Evolutionary conservation across 75 land plant species (phyloP).

Genomic region (Cryptomeria japonica): DNA sequence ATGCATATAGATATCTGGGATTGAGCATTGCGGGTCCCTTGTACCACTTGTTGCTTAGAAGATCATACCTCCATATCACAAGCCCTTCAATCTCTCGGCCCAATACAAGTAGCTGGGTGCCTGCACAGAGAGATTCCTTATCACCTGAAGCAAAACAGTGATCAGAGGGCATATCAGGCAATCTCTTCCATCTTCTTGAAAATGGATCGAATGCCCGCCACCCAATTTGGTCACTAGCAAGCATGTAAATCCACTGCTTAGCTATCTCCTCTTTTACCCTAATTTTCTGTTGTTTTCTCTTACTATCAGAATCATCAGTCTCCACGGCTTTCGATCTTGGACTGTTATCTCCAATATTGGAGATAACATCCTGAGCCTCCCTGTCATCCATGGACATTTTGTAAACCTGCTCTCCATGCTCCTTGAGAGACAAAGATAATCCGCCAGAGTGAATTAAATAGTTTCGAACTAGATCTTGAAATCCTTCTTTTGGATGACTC

Average conservation of each 20-base stretch:
- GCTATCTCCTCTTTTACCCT: slow-evolving; percentile 37
- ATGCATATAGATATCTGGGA: slow-evolving; percentile 68
- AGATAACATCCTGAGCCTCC: too few species aligned
- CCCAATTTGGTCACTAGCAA: slow-evolving; percentile 36
- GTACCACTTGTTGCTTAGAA: slow-evolving; percentile 48
- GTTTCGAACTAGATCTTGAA: neutral
- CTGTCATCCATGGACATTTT: too few species aligned
- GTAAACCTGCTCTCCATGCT: neutral
- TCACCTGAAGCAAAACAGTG: slow-evolving; percentile 42
- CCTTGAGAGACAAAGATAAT: neutral
- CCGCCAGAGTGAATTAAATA: neutral
- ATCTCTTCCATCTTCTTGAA: slow-evolving; percentile 27
- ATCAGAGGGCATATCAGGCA: slow-evolving; percentile 64
- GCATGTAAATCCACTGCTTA: slow-evolving; percentile 61
- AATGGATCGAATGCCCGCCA: slow-evolving; percentile 61
- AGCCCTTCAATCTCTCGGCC: slow-evolving; percentile 50
- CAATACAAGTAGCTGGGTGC: slow-evolving; percentile 64
- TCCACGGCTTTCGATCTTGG: too few species aligned
- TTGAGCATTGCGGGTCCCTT: slow-evolving; percentile 55
- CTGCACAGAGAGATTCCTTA: slow-evolving; percentile 72
- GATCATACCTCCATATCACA: slow-evolving; percentile 71
- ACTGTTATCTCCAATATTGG: too few species aligned
- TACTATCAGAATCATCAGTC: too few species aligned
- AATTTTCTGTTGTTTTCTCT: slow-evolving; percentile 33
- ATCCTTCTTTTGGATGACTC: neutral